A percentile compares a stretch with the other conserved stretches of the same genome.
These are phyloP conservation scores for Solanum pennellii DNA, from an alignment of 257 asterid species.

Conservation along the genomic window DNA sequence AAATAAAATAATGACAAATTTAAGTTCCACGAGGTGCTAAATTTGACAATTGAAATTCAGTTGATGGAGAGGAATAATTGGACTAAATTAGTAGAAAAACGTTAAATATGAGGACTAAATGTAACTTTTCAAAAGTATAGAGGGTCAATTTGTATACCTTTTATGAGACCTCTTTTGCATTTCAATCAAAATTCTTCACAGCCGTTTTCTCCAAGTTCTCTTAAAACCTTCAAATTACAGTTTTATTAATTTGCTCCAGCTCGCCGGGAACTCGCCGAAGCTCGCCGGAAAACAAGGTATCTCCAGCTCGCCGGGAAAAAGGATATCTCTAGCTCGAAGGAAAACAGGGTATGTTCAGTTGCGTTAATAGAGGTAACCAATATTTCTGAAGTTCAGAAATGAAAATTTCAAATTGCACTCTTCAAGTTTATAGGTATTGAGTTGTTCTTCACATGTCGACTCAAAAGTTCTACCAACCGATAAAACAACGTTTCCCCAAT, in stretches of 20 bases:
- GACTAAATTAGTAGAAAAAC: neutral
- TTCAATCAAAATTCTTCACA: neutral
- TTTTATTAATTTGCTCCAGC: no score
- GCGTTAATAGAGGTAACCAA: neutral
- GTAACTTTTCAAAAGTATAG: neutral
- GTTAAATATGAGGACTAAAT: neutral
- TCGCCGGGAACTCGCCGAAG: no score
- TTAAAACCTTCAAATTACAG: no score
- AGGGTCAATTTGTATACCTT: neutral
- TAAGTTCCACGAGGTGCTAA: no score
- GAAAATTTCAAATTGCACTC: neutral
- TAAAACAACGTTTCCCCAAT: slow-evolving; percentile 11
- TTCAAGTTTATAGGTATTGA: neutral
- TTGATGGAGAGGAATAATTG: neutral
- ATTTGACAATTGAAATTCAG: neutral
- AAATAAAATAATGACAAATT: no score
- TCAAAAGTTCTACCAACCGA: slow-evolving; percentile 22
- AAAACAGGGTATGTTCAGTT: no score
- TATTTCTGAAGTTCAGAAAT: no score
- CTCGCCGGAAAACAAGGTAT: no score
- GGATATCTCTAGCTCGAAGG: no score
- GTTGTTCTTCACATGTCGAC: slow-evolving; percentile 26
- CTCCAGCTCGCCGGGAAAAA: no score
- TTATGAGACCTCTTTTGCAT: neutral
- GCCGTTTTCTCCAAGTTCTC: neutral